These are phyloP conservation scores for Kodamaea plutei DNA, from an alignment of 1,139 yeast genomes.

Conservation along the genomic window DNA sequence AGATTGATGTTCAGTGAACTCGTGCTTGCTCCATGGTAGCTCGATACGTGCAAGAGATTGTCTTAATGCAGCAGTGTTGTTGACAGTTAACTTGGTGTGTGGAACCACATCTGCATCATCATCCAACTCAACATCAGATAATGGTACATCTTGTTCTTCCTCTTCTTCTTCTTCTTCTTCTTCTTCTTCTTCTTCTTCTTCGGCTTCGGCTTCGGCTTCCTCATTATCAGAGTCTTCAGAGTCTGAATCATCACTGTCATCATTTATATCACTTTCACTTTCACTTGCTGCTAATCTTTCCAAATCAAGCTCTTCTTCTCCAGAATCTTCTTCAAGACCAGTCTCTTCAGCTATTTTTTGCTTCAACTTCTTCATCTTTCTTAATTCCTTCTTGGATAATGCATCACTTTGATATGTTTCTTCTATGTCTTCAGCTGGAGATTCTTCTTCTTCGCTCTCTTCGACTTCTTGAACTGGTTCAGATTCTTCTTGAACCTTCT, in stretches of 20 bases:
- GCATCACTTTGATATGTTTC: slow-evolving; percentile 36
- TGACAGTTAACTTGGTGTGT: slow-evolving; percentile 78
- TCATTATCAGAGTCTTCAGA: slow-evolving; percentile 39
- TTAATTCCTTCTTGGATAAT: slow-evolving; percentile 61
- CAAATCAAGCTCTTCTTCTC: slow-evolving; percentile 42
- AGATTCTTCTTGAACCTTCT: slow-evolving; percentile 3
- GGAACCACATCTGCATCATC: slow-evolving; percentile 90
- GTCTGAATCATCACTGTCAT: slow-evolving; percentile 33
- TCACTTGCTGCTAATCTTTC: slow-evolving; percentile 56
- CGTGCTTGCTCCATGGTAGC: slow-evolving; percentile 65
- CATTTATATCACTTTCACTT: slow-evolving; percentile 39
- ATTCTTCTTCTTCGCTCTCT: slow-evolving; percentile 5
- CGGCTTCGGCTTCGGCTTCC: slow-evolving; percentile 42
- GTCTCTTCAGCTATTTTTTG: slow-evolving; percentile 18
- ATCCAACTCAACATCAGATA: slow-evolving; percentile 76
- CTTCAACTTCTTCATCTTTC: slow-evolving; percentile 54
- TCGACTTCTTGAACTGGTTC: slow-evolving; percentile 7
- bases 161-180: slow-evolving; percentile 39
- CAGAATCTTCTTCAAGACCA: slow-evolving; percentile 28
- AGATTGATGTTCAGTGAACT: slow-evolving; percentile 82
- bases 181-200: slow-evolving; percentile 38
- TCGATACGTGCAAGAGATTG: slow-evolving; percentile 65
- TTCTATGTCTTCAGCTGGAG: slow-evolving; percentile 6
- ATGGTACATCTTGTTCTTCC: slow-evolving; percentile 62
- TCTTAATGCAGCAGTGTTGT: slow-evolving; percentile 65